Base-by-base conservation (phyloP, 192 early-diverging fungal genomes). In the Entomortierella lignicola region DNA sequence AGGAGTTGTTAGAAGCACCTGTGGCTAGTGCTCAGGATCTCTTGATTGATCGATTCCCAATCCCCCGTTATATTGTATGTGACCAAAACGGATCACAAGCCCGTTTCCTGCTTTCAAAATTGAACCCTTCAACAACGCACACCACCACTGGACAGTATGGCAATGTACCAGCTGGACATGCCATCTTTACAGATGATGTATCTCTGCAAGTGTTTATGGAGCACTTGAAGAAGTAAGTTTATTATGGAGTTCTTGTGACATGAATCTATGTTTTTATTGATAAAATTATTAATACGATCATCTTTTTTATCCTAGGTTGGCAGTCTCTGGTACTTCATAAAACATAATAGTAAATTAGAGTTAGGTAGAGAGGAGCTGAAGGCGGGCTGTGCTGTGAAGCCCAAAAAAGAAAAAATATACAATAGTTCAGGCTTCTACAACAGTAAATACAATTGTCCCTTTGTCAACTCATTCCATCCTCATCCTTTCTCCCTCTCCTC, bases 171-270 rank as follows among this genome's bases (percentile, higher is more conserved):
- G 84, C 82, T 47, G 97, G 95, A n/a, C 90, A 93, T 71, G 94
- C 96, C 5, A 97, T 99, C 53, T 91, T 98, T 60, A 99, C 98
- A 31, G 98, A 99, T 65, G 98, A 99, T 85, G 98, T 99, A 60
- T 96, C 93, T 55, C 79, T 99, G 71, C 95, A 96, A 87, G 95
- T 97, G 58, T 99, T 99, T 83, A 94, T 99, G 93, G 92, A 95
- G 60, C 95, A 97, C 66, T 82, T 96, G 68, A 95, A 94, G 80
- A 95, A 95, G 88, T 89, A 84, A 74, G 85, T 84, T 58, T 2
- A 27, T 26, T 8, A 2, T n/a, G 23, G 25, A 31, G 26, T 32
- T 56, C 25, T 31, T 15, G 13, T 52, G 30, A 29, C 12, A 0
- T 27, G 20, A 27, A 21, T 31, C 1, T 56, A 32, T 17, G 1